Evolutionary conservation across 73 alveolate genomes (phyloP).

Genomic region (Symbiodinium natans): DNA sequence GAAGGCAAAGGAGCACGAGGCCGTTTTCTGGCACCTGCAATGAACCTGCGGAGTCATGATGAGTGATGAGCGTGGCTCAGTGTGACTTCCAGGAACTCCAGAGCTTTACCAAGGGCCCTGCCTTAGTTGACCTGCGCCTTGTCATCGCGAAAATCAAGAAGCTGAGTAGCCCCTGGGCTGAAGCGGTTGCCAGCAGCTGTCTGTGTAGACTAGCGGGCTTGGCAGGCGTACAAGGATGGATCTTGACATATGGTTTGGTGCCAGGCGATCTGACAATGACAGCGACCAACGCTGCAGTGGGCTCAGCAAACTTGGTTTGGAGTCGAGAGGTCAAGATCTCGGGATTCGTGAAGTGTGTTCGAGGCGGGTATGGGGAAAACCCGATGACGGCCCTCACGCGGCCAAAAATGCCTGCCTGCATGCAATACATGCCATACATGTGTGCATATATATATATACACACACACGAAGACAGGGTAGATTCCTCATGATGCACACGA

Average conservation of each 20-base stretch:
- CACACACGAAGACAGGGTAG: too few species aligned
- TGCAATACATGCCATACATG: too few species aligned
- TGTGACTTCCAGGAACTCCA: slow-evolving; percentile 38
- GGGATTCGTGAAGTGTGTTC: too few species aligned
- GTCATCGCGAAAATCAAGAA: slow-evolving; percentile 66
- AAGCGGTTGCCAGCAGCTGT: neutral
- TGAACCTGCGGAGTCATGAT: too few species aligned
- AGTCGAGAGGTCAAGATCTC: too few species aligned
- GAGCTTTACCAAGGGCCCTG: slow-evolving; percentile 89
- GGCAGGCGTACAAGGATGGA: neutral
- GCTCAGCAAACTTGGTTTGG: neutral
- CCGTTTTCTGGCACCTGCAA: neutral
- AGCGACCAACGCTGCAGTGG: slow-evolving; percentile 43
- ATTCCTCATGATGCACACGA: too few species aligned
- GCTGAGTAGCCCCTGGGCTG: slow-evolving; percentile 45
- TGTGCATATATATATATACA: too few species aligned
- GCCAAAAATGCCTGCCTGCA: too few species aligned
- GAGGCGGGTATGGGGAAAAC: too few species aligned
- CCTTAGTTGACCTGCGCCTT: slow-evolving; percentile 70
- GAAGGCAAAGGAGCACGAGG: slow-evolving; percentile 50
- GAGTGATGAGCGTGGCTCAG: neutral
- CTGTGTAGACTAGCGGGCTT: neutral
- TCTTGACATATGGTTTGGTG: neutral
- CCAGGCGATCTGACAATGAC: slow-evolving; percentile 78
- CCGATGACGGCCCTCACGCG: too few species aligned